Base-by-base conservation (phyloP, 2,329 filamentous ascomycete species). In the Cladosporium cucumerinum region DNA sequence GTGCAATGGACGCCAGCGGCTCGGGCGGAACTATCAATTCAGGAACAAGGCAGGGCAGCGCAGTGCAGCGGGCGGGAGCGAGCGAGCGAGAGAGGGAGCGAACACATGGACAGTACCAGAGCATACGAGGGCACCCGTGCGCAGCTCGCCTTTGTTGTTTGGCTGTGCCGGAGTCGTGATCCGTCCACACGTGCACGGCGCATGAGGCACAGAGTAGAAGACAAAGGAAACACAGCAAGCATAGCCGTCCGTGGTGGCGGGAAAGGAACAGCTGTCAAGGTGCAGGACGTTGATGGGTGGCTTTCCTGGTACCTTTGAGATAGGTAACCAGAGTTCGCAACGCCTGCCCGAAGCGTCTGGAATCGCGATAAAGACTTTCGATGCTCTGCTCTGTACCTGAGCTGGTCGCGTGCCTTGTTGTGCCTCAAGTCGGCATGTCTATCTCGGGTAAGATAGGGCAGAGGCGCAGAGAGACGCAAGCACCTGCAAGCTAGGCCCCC, bases 361-460 rank as follows among this genome's bases (percentile, higher is more conserved):
- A 60, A 60, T 32, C 30, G 32, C 55, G 55, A 57, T 57, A 57
- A 57, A 43, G 55, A 39, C 14, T 39, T 39, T 39, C 34, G 34
- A 39, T 16, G 36, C 18, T n/a, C 34, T 43, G 11, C 32, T 34
- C n/a, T 25, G 36, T 34, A 23, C 39, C 39, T 59, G 57, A 49
- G 57, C 26, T 48, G 39, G 57, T 59, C 57, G 57, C 57, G 57
- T 59, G 57, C 57, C 57, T 48, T 49, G 36, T 30, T 54, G 32
- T 39, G 23, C 28, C 16, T 21, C 49, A 28, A 34, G n/a, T 23
- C 14, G 5, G 36, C 55, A 12, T 46, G 34, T 30, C 21, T 48
- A 34, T 51, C 43, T 60, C 57, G 57, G 57, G 57, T 60, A 60
- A 48, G 57, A 51, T 60, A 60, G 57, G 57, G 43, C 57, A 57